Evolutionary conservation across 1,284 basidiomycete genomes (phyloP).

Genomic region (Moesziomyces aphidis): DNA sequence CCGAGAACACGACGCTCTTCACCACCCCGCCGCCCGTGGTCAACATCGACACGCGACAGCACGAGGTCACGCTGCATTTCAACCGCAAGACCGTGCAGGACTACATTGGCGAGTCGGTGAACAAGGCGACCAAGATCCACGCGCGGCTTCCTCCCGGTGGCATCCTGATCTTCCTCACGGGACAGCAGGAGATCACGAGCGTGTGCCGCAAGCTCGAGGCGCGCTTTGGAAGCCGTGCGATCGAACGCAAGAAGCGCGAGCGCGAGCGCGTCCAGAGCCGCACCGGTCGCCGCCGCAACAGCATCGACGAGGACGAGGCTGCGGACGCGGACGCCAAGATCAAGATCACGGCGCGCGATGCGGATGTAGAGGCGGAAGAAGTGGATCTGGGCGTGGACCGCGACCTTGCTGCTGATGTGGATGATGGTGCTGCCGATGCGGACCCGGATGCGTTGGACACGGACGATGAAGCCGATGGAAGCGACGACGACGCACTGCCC

Average conservation of each 20-base stretch:
- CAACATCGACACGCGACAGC: constrained; percentile 88
- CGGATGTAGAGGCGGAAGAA: constrained; percentile 82
- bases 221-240: constrained; percentile 78
- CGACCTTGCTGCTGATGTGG: constrained; percentile 71
- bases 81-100: constrained; percentile 85
- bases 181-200: constrained; percentile 80
- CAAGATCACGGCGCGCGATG: constrained; percentile 38
- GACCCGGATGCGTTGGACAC: constrained; percentile 68
- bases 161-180: constrained; percentile 80
- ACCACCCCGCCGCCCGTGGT: constrained; percentile 86
- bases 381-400: constrained; percentile 76
- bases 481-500: constrained; percentile 53
- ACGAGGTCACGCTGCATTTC: constrained; percentile 96
- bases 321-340: constrained; percentile 52
- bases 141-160: constrained; percentile 78
- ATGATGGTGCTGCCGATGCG: constrained; percentile 67
- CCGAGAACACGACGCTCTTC: constrained; percentile 87
- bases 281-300: constrained; percentile 13
- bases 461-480: constrained; percentile 47
- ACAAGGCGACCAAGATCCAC: constrained; percentile 86
- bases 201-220: constrained; percentile 80
- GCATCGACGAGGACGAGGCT: constrained; percentile 16
- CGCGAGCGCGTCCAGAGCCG: constrained; percentile 27
- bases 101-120: constrained; percentile 89
- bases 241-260: constrained; percentile 70